Conservation (phyloP, 139 green algal species). For the Chlamydomonas schloesseri region DNA sequence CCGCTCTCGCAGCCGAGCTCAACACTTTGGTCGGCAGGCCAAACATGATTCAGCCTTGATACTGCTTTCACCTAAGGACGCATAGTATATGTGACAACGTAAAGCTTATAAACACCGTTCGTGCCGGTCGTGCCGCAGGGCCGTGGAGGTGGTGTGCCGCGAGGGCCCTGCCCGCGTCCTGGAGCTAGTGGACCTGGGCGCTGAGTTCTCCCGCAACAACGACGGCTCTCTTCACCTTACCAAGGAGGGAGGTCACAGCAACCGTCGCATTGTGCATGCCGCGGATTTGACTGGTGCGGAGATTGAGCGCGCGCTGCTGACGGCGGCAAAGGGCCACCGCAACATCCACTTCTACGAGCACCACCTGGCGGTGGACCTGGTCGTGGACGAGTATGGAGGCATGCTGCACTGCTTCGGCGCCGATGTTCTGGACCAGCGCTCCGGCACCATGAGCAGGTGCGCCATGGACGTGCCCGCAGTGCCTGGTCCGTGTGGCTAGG, state of each 20-base stretch:
- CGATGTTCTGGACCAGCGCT: conserved; percentile 81
- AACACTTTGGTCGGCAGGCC: no score
- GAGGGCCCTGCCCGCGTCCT: conserved; percentile 92
- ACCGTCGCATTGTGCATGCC: conserved; percentile 95
- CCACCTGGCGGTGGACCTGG: conserved; percentile 73
- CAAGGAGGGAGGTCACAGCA: conserved; percentile 94
- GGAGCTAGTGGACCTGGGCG: conserved; percentile 91
- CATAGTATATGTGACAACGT: no score
- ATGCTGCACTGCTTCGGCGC: conserved; percentile 83
- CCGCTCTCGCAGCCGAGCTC: no score
- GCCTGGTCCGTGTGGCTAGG: no score
- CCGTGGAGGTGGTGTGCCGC: conserved; percentile 92
- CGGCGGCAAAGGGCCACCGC: conserved; percentile 65
- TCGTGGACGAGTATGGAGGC: conserved; percentile 67
- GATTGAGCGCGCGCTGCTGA: conserved; percentile 94
- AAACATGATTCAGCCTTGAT: no score
- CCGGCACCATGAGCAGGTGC: conserved; percentile 64
- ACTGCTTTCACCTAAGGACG: no score
- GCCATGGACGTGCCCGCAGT: no score
- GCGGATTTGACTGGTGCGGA: conserved; percentile 93
- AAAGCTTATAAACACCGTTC: no score
- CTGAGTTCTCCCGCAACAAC: conserved; percentile 86
- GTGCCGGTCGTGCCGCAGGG: conserved; percentile 55
- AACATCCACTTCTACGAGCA: conserved; percentile 82
- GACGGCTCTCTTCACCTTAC: conserved; percentile 93